Base-by-base conservation (phyloP, 2,329 filamentous ascomycete genomes). In the Calonectria crousiana region DNA sequence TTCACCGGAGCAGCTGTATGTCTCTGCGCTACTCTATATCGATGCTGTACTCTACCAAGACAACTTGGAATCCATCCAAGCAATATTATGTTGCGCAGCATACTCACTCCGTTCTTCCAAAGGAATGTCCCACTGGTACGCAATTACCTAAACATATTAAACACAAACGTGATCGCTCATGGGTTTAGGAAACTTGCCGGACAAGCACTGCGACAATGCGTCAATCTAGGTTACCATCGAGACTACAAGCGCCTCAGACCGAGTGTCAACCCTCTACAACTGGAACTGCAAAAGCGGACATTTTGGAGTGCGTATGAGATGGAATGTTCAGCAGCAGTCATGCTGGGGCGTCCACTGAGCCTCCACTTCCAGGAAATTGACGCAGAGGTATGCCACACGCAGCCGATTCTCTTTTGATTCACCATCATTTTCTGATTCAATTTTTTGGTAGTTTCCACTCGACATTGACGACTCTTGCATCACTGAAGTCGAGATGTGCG, bases 1-100 rank as follows among this genome's bases (percentile, higher is more conserved):
- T 26, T 74, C 72, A 0, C 34, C 77, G 18, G 69, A 81, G 73
- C 68, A 69, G 51, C 52, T 80, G 18, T 81, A 80, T 32, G 73
- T 74, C 4, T 76, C 79, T 14, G 78, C 78, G 1, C 71, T 78
- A 18, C 66, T 78, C 8, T 77, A 79, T 14, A 74, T 77, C 14
- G 72, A 77, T 9, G 74, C 79, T 1, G 36, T 81, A 2, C 52
- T 78, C 0, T 62, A 8, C 14, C 51, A 62, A 8, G 38, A 49
- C 32, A 69, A 62, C 53, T 28, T 62, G 30, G 51, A 62, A 36
- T 53, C 34, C 18, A 62, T 69, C 18, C 53, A 69, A 62, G 51
- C 67, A 10, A 58, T 69, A 32, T n/a, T 60, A 2, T 68, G 66
- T 10, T 68, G 41, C 11, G 66, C 64, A 4, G 16, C 64, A 14